Evolutionary conservation across 768 basidiomycete genomes (phyloP).

Genomic region (Boletus fagicola): DNA sequence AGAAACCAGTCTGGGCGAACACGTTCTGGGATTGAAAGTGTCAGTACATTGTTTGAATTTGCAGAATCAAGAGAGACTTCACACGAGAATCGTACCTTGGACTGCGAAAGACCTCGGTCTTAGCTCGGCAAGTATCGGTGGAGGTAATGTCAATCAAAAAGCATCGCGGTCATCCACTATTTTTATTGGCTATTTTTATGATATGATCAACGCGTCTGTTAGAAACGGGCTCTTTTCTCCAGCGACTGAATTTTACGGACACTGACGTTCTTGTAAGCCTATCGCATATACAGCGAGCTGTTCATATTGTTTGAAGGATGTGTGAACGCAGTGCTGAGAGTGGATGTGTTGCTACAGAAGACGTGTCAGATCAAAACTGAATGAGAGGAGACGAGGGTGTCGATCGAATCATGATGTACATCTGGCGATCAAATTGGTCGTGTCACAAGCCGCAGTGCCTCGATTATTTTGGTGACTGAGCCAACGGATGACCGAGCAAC

Average conservation of each 20-base stretch:
- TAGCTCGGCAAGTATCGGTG: conserved; percentile 11
- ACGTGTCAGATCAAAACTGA: conserved; percentile 21
- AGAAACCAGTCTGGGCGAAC: conserved; percentile 17
- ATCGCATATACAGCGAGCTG: conserved; percentile 3
- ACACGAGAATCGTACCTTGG: conserved; percentile 17
- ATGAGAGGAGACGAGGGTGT: conserved; percentile 15
- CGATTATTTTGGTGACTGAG: conserved; percentile 9
- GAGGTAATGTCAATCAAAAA: conserved; percentile 22
- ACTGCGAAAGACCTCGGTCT: conserved; percentile 24
- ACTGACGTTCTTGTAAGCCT: conserved; percentile 4
- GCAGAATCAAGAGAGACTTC: conserved; percentile 10
- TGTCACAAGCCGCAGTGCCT: conserved; percentile 28
- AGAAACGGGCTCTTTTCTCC: conserved; percentile 5
- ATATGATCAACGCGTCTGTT: not conserved
- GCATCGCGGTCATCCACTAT: conserved; percentile 14
- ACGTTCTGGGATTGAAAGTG: conserved; percentile 9
- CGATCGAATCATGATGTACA: conserved; percentile 26
- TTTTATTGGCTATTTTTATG: conserved; percentile 8
- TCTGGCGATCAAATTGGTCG: conserved; percentile 22
- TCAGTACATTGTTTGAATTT: conserved; percentile 12
- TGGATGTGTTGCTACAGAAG: conserved; percentile 28
- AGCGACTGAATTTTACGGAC: conserved; percentile 11
- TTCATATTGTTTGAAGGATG: conserved; percentile 4
- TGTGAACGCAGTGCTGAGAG: conserved; percentile 6
- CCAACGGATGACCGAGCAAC: conserved; percentile 3